Conservation (phyloP, 805 yeast genomes). For the Monosporozyma aquatica region DNA sequence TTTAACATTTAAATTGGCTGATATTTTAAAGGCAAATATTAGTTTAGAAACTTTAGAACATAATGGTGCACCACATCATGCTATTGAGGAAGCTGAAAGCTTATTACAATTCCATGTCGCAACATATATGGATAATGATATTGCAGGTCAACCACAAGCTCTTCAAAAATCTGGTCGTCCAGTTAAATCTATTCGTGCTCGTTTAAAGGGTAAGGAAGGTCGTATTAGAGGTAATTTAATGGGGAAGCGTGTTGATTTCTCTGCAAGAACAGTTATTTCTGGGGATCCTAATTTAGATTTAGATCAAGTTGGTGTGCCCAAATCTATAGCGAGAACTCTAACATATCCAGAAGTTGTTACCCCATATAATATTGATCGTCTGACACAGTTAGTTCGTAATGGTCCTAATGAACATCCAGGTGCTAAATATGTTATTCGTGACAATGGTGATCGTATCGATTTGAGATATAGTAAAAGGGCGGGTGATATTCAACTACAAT, state of each 20-base stretch:
- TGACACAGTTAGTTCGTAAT: constrained; percentile 88
- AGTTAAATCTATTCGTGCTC: constrained; percentile 96
- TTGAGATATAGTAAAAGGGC: constrained; percentile 94
- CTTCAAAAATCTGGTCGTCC: constrained; percentile 98
- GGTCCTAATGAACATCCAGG: constrained; percentile 99
- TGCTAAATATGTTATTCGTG: constrained; percentile 96
- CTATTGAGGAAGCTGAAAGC: constrained; percentile 91
- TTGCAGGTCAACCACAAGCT: constrained; percentile 99
- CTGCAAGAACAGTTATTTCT: constrained; percentile 98
- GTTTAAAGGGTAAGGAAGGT: constrained; percentile 98
- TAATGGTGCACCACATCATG: constrained; percentile 99
- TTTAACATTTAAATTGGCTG: constrained; percentile 93
- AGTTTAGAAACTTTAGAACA: constrained; percentile 95
- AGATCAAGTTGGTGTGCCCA: constrained; percentile 98
- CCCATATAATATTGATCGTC: constrained; percentile 88
- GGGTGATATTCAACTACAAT: constrained; percentile 94
- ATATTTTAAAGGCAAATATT: constrained; percentile 90
- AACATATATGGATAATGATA: constrained; percentile 98
- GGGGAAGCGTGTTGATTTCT: constrained; percentile 99
- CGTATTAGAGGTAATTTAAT: constrained; percentile 95
- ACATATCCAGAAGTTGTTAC: constrained; percentile 97
- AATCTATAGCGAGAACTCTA: constrained; percentile 88
- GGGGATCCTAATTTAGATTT: constrained; percentile 97
- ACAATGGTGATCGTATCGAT: constrained; percentile 97
- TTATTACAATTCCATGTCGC: constrained; percentile 96